A percentile compares a stretch with the other conserved stretches of the same genome.
These are phyloP conservation scores for Lasiosphaeriaceae sp. DNA, from an alignment of 495 filamentous ascomycete species.

Conservation along the genomic window DNA sequence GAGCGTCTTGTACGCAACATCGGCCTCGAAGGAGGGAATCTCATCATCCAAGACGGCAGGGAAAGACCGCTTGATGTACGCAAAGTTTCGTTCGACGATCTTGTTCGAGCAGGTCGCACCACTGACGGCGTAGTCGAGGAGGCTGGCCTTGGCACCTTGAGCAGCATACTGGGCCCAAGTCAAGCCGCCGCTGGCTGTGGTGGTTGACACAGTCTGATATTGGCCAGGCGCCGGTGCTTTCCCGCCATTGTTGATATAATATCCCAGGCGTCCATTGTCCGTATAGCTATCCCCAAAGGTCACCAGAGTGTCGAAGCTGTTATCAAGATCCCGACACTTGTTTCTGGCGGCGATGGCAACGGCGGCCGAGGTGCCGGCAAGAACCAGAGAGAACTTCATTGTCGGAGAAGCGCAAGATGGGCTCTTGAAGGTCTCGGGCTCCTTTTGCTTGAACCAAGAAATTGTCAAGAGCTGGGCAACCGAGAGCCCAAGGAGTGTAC, in stretches of 20 bases:
- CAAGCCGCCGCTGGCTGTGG: constrained; percentile 58
- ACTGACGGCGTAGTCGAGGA: constrained; percentile 70
- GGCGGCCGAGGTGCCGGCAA: constrained; percentile 22
- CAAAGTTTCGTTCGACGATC: constrained; percentile 50
- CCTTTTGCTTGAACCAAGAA: too few species aligned
- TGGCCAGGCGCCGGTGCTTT: constrained; percentile 58
- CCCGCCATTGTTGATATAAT: constrained; percentile 56
- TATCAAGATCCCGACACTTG: not conserved
- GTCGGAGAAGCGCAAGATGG: constrained; percentile 5
- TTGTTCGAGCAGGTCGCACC: constrained; percentile 69
- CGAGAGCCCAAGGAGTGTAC: too few species aligned
- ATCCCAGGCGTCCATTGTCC: constrained; percentile 61
- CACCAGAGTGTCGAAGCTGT: constrained; percentile 29
- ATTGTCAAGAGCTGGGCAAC: too few species aligned
- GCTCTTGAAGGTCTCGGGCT: too few species aligned
- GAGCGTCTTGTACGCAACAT: constrained; percentile 45
- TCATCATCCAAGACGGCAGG: constrained; percentile 65
- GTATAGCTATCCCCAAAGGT: constrained; percentile 73
- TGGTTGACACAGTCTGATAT: constrained; percentile 37
- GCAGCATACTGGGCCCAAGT: constrained; percentile 64
- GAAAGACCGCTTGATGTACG: constrained; percentile 47
- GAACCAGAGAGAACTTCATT: constrained; percentile 23
- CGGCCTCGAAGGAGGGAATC: constrained; percentile 63
- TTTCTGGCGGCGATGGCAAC: constrained; percentile 13
- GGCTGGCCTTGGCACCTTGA: constrained; percentile 49